Conservation (phyloP, 208 protist species). For the Crithidia acanthocephali region DNA sequence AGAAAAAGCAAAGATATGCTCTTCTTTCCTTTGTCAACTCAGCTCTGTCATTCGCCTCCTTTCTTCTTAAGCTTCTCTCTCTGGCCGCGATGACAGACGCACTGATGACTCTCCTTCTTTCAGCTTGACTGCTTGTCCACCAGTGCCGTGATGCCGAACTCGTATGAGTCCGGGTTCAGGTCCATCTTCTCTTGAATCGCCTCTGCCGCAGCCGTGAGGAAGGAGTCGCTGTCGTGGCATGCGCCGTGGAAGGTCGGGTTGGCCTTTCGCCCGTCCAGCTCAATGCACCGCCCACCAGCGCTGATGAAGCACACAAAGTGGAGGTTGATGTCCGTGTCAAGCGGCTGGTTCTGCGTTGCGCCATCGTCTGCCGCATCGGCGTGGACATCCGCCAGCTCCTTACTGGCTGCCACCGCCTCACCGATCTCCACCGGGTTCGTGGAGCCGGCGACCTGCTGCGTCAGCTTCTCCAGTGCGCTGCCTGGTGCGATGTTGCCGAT, state of each 20-base stretch:
- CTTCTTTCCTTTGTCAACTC: too few relatives aligned
- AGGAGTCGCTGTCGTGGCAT: constrained; percentile 55
- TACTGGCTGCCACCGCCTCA: constrained; percentile 44
- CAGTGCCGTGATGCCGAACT: constrained; percentile 86
- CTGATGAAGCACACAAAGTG: constrained; percentile 96
- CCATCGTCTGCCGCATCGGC: constrained; percentile 60
- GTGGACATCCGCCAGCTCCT: constrained; percentile 63
- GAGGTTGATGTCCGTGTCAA: constrained; percentile 84
- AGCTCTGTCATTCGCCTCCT: too few relatives aligned
- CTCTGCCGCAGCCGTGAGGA: constrained; percentile 70
- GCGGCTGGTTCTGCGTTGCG: constrained; percentile 57
- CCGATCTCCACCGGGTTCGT: constrained; percentile 29
- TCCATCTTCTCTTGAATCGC: constrained; percentile 83
- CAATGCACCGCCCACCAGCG: constrained; percentile 85
- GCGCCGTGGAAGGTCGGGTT: constrained; percentile 83
- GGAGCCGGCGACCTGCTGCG: background rate
- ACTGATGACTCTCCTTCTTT: background rate
- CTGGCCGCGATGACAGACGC: too few relatives aligned
- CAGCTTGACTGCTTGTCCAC: constrained; percentile 19
- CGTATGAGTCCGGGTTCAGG: constrained; percentile 56
- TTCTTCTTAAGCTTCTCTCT: background rate
- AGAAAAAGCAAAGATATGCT: too few relatives aligned
- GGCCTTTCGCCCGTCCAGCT: constrained; percentile 94
- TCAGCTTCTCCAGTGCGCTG: constrained; percentile 41
- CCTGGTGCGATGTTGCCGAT: constrained; percentile 46